Conservation (phyloP, 2,329 filamentous ascomycete species). For the Immersiporthe knoxdaviesiana region DNA sequence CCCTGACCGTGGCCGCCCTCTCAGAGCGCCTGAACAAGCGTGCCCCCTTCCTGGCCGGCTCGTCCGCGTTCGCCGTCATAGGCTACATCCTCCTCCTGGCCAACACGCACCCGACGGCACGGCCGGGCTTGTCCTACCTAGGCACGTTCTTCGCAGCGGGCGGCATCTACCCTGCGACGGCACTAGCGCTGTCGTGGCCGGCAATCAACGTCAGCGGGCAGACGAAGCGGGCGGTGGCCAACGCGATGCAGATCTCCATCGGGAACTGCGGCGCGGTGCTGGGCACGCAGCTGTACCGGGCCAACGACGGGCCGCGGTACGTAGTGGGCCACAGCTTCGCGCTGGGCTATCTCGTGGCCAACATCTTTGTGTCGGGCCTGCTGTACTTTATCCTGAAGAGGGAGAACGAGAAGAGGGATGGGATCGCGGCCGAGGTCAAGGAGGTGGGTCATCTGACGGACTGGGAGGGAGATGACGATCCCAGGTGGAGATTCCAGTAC, state of each 20-base stretch:
- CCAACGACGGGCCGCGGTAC: conserved; percentile 63
- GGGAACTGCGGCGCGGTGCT: conserved; percentile 71
- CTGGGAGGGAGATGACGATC: conserved; percentile 65
- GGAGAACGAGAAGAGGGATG: conserved; percentile 60
- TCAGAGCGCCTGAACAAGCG: conserved; percentile 62
- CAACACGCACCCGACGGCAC: conserved; percentile 47
- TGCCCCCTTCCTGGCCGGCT: conserved; percentile 66
- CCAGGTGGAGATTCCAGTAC: conserved; percentile 68
- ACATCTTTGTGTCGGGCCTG: conserved; percentile 55
- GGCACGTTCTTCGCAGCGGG: conserved; percentile 67
- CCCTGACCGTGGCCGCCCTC: conserved; percentile 59
- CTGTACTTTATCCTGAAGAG: conserved; percentile 58
- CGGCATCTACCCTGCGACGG: conserved; percentile 69
- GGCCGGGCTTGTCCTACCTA: conserved; percentile 61
- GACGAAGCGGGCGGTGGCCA: conserved; percentile 69
- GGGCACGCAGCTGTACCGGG: conserved; percentile 70
- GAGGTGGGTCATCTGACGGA: conserved; percentile 55
- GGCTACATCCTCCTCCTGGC: conserved; percentile 66
- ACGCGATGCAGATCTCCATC: conserved; percentile 73
- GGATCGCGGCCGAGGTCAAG: conserved; percentile 46
- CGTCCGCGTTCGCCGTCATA: conserved; percentile 58
- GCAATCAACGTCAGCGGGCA: conserved; percentile 73
- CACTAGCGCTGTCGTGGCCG: conserved; percentile 69
- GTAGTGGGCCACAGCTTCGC: conserved; percentile 70
- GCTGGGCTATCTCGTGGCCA: conserved; percentile 64